Conservation (phyloP, 2,329 filamentous ascomycete genomes). For the Neonectria hederae region DNA sequence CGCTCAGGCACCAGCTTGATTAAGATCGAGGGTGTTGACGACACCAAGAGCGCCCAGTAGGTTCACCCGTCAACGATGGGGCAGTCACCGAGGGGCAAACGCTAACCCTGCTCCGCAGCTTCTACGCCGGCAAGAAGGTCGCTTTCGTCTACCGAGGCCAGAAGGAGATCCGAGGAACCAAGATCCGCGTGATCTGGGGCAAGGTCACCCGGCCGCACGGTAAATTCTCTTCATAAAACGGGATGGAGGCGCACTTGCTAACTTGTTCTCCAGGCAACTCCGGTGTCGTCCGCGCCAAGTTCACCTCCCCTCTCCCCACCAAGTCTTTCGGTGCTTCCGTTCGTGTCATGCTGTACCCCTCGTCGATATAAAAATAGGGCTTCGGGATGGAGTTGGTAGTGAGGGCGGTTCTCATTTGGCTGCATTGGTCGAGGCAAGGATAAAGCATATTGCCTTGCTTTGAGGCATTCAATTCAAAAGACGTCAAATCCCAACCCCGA, state of each 20-base stretch:
- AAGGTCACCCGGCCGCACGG: slow-evolving; percentile 96
- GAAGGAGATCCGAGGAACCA: slow-evolving; percentile 95
- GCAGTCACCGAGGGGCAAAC: slow-evolving; percentile 15
- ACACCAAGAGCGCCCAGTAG: slow-evolving; percentile 87
- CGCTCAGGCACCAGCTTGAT: slow-evolving; percentile 92
- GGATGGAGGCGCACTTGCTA: slow-evolving; percentile 24
- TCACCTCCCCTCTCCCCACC: slow-evolving; percentile 93
- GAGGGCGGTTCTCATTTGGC: slow-evolving; percentile 69
- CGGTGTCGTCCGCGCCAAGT: slow-evolving; percentile 97
- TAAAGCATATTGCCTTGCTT: slow-evolving; percentile 62
- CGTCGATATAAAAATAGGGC: slow-evolving; percentile 87
- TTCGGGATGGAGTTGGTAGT: slow-evolving; percentile 69
- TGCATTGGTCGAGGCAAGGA: slow-evolving; percentile 68
- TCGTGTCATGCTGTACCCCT: slow-evolving; percentile 98
- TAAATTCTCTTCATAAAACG: slow-evolving; percentile 56
- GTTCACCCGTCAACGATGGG: slow-evolving; percentile 46
- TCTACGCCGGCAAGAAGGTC: slow-evolving; percentile 99
- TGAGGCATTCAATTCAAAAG: slow-evolving; percentile 64
- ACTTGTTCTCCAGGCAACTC: slow-evolving; percentile 77
- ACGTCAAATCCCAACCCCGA: slow-evolving; percentile 53
- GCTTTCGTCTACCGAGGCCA: slow-evolving; percentile 98
- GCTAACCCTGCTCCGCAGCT: slow-evolving; percentile 59
- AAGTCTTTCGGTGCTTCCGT: slow-evolving; percentile 97
- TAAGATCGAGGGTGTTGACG: slow-evolving; percentile 98
- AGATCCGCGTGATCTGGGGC: slow-evolving; percentile 99